A percentile compares a stretch with the other conserved stretches of the same genome.
phyloP scores from a whole-genome alignment of 129 eudicot species.

The Logfia minima region DNA sequence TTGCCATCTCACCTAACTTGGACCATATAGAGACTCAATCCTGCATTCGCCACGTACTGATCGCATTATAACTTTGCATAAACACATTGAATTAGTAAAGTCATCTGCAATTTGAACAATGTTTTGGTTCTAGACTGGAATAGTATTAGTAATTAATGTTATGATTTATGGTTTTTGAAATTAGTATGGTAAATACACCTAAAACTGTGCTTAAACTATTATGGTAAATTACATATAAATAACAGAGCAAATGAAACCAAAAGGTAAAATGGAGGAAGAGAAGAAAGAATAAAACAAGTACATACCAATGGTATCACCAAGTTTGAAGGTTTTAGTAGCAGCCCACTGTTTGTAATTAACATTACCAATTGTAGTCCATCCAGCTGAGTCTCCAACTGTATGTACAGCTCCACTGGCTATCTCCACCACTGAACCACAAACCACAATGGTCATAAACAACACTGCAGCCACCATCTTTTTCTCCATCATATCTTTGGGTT shows the following conservation, averaged over 20 bases:
- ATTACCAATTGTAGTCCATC: slow-evolving; percentile 92
- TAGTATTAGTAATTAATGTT: too few relatives aligned
- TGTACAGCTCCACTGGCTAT: slow-evolving; percentile 48
- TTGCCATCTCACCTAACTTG: too few relatives aligned
- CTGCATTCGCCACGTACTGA: too few relatives aligned
- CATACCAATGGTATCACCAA: slow-evolving; percentile 76
- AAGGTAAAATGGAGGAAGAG: background rate
- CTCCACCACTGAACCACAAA: slow-evolving; percentile 27
- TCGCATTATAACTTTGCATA: too few relatives aligned
- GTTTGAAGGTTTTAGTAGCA: slow-evolving; percentile 61
- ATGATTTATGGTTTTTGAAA: too few relatives aligned
- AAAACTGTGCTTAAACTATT: background rate
- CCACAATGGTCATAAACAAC: slow-evolving; percentile 33
- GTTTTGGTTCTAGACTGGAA: too few relatives aligned
- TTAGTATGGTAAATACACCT: background rate
- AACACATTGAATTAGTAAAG: too few relatives aligned
- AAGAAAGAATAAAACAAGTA: background rate
- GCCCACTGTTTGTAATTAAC: slow-evolving; percentile 80
- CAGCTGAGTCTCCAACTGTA: slow-evolving; percentile 81
- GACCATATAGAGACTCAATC: too few relatives aligned
- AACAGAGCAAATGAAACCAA: background rate
- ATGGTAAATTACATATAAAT: background rate
- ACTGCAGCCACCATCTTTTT: slow-evolving; percentile 20
- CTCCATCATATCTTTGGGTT: slow-evolving; percentile 20
- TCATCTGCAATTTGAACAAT: background rate